Evolutionary conservation across 1,139 yeast species (phyloP), one percentile per base, ranked within the genome.

Genomic region (Debaryomyces coudertii): DNA sequence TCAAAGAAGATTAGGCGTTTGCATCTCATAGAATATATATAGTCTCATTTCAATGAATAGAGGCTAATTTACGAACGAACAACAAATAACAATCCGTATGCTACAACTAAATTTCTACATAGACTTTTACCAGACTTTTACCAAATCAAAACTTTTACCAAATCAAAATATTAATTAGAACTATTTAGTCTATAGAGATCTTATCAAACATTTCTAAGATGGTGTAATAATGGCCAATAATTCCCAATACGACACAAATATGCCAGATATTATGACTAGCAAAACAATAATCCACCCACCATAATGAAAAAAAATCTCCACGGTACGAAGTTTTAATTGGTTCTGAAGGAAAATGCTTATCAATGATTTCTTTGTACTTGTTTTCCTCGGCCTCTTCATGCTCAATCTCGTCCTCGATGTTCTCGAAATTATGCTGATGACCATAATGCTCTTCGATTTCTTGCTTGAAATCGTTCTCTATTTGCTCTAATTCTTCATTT

Each of bases 221-320:
- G 22, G 95, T 90, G 46, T 73, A 71, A 64, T 92, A 93, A 65
- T 92, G 97, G 31, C 95, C 96, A 48, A 88, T 68, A 20, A 90
- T 82, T 2, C 99, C 99, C 31, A 87, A 77, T 31, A 93, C 80
- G 36, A 93, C 99, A 61, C 88, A 89, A 14, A 90, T 65, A 66
- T 93, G 99, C 99, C 99, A 93, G 29, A 93, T 71, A 59, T 90
- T 90, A 66, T 93, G 99, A 42, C 97, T 89, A 30, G 83, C 78
- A 49, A 84, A 74, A 24, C 77, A 65, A 62, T 86, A 87, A 57
- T 87, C 95, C 7, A 85, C 85, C 93, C 96, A 90, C 95, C 86
- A 93, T 59, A 83, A 75, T 25, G 88, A 86, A 57, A 73, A 69
- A 65, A 83, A 83, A 53, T 69, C 82, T 29, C 65, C 61, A 36